These are phyloP conservation scores for Wickerhamiella nectarea DNA, from an alignment of 805 yeast genomes.

Conservation along the genomic window DNA sequence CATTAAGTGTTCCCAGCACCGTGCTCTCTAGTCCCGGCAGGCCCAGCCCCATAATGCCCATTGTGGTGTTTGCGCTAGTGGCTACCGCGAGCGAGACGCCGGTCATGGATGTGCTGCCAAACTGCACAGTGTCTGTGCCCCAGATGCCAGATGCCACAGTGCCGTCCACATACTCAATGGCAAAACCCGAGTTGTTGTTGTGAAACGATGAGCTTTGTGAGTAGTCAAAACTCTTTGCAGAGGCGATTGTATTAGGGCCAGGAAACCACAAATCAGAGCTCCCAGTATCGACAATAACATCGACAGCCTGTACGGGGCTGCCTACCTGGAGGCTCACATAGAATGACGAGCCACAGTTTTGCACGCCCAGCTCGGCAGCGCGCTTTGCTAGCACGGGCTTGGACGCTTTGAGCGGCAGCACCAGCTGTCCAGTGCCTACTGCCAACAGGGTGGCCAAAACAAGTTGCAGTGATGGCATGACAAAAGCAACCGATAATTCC, in stretches of 20 bases:
- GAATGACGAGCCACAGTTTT: conserved; percentile 11
- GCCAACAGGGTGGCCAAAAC: background rate
- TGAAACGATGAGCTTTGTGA: conserved; percentile 21
- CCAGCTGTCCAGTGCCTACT: background rate
- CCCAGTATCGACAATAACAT: conserved; percentile 55
- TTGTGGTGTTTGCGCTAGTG: conserved; percentile 41
- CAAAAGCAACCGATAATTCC: too few relatives aligned
- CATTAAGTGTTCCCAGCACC: conserved; percentile 4
- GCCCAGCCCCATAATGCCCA: conserved; percentile 33
- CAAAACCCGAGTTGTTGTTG: conserved; percentile 13
- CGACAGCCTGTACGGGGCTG: conserved; percentile 38
- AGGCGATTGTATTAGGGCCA: background rate
- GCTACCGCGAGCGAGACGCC: conserved; percentile 61
- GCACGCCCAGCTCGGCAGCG: background rate
- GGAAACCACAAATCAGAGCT: conserved; percentile 55
- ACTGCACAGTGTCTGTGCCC: conserved; percentile 47
- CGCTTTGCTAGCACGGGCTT: background rate
- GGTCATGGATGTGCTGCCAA: conserved; percentile 37
- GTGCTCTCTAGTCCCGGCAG: conserved; percentile 17
- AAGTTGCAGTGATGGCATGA: too few relatives aligned
- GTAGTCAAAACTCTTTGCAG: conserved; percentile 16
- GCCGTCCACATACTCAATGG: conserved; percentile 7
- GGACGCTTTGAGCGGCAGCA: background rate
- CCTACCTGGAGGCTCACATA: conserved; percentile 31
- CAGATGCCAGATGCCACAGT: conserved; percentile 37